phyloP scores from a whole-genome alignment of 2,329 filamentous ascomycete species.

The Ophiostoma australiae region DNA sequence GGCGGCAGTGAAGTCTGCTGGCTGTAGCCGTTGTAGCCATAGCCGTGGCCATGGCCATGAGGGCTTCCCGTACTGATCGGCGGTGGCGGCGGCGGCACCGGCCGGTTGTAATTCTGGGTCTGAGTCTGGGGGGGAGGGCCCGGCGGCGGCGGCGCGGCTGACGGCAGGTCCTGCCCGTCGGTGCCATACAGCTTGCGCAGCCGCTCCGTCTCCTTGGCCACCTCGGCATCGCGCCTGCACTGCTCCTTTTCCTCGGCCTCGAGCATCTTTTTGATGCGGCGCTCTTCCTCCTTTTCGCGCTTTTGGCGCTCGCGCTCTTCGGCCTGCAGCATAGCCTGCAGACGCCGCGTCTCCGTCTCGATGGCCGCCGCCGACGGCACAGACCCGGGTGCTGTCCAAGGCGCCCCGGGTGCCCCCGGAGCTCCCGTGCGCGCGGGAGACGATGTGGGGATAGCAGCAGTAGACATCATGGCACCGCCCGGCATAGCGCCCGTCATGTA shows the following conservation, averaged over 20 bases:
- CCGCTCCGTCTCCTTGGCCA: slow-evolving; percentile 79
- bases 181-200: slow-evolving; percentile 65
- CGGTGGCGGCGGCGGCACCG: slow-evolving; percentile 34
- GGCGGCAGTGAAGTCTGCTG: slow-evolving; percentile 33
- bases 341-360: slow-evolving; percentile 71
- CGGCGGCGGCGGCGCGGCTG: slow-evolving; percentile 25
- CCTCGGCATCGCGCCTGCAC: slow-evolving; percentile 50
- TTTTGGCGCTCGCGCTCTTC: slow-evolving; percentile 51
- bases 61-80: slow-evolving; percentile 1
- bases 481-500: slow-evolving; percentile 2
- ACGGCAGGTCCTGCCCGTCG: slow-evolving; percentile 42
- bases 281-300: slow-evolving; percentile 52
- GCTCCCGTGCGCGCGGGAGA: not conserved
- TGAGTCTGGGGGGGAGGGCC: slow-evolving; percentile 26
- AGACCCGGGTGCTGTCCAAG: not conserved
- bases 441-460: not conserved
- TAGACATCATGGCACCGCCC: slow-evolving; percentile 19
- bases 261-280: slow-evolving; percentile 60
- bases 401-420: not conserved
- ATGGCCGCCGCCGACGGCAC: slow-evolving; percentile 42
- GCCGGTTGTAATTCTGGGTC: slow-evolving; percentile 33
- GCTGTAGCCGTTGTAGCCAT: not conserved
- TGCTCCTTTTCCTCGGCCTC: slow-evolving; percentile 61
- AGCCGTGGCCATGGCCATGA: slow-evolving; percentile 17
- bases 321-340: slow-evolving; percentile 54